phyloP scores from a whole-genome alignment of 179 eudicot genomes.

The Beta macrorhiza region DNA sequence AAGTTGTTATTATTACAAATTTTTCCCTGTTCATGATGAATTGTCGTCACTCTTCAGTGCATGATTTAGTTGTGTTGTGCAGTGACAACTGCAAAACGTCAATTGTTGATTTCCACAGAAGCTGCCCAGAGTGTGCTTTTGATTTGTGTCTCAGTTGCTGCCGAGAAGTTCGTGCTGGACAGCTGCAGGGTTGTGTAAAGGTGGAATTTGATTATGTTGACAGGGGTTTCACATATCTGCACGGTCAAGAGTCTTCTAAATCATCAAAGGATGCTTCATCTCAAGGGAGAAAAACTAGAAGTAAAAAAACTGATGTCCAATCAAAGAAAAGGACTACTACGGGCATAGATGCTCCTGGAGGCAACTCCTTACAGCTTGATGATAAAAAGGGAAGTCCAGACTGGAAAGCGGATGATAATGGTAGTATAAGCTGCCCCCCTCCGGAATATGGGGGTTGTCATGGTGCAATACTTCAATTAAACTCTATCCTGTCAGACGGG shows the following conservation, averaged over 20 bases:
- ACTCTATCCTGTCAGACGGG: slow-evolving; percentile 29
- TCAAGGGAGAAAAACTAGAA: neutral
- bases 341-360: neutral
- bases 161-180: slow-evolving; percentile 58
- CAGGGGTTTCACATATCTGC: slow-evolving; percentile 39
- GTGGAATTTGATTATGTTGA: slow-evolving; percentile 28
- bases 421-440: slow-evolving; percentile 69
- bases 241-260: slow-evolving; percentile 27
- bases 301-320: neutral
- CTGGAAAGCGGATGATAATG: slow-evolving; percentile 59
- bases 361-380: neutral
- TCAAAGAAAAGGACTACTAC: neutral
- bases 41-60: neutral
- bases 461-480: slow-evolving; percentile 43
- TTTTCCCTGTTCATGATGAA: neutral
- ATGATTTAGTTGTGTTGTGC: slow-evolving; percentile 31
- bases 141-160: slow-evolving; percentile 78
- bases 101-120: slow-evolving; percentile 60
- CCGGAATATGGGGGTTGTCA: slow-evolving; percentile 62
- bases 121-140: slow-evolving; percentile 58
- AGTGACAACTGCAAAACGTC: slow-evolving; percentile 73
- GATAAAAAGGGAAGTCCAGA: slow-evolving; percentile 22
- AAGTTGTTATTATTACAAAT: neutral
- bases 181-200: slow-evolving; percentile 42
- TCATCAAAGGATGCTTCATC: no score